phyloP scores from a whole-genome alignment of 345 rosid species.

The Gossypium anomalum region DNA sequence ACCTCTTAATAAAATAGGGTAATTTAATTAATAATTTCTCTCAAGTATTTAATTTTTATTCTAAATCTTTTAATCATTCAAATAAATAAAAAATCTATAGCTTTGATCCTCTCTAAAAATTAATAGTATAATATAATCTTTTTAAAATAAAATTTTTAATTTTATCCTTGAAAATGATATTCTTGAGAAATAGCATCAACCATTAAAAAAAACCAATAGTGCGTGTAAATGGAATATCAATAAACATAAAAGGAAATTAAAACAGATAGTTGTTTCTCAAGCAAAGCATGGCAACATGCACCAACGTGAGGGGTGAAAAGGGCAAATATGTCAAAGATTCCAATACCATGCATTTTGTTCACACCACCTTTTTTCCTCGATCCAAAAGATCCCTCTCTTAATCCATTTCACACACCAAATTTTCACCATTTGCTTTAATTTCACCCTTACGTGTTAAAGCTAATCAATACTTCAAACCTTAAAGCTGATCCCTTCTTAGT shows the following conservation, averaged over 20 bases:
- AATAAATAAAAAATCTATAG: too few species aligned
- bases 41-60: too few species aligned
- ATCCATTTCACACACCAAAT: background rate
- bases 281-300: background rate
- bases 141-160: too few species aligned
- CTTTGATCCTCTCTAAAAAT: too few species aligned
- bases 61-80: too few species aligned
- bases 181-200: too few species aligned
- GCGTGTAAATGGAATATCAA: background rate
- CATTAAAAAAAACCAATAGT: too few species aligned
- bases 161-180: too few species aligned
- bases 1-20: too few species aligned
- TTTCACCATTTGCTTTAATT: background rate
- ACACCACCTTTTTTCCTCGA: background rate
- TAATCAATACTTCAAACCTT: background rate
- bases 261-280: background rate
- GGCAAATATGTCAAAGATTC: background rate
- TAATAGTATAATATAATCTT: too few species aligned
- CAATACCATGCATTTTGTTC: conserved; percentile 1
- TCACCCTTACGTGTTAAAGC: background rate
- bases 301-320: background rate
- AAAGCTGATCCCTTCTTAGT: too few species aligned
- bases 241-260: background rate
- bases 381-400: background rate
- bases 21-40: too few species aligned